A percentile compares a stretch with the other conserved stretches of the same genome.
phyloP scores from a whole-genome alignment of 2,329 filamentous ascomycete species.

The Paramyrothecium sp. region DNA sequence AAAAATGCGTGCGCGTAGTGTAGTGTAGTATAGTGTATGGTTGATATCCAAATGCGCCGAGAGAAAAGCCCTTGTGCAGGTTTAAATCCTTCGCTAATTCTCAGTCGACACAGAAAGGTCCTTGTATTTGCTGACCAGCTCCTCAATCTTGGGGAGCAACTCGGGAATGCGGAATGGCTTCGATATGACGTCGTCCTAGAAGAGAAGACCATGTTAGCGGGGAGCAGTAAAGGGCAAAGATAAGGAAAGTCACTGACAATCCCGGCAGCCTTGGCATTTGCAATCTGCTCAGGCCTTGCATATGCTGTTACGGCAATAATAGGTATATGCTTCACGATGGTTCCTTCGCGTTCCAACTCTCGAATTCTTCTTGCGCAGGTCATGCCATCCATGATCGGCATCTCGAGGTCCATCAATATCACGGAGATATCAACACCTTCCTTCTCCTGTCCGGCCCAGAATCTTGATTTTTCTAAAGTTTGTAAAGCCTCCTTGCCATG shows the following conservation, averaged over 20 bases:
- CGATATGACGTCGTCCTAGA: slow-evolving; percentile 69
- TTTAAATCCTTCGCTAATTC: neutral
- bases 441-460: slow-evolving; percentile 49
- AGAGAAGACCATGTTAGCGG: slow-evolving; percentile 1
- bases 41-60: too few species aligned
- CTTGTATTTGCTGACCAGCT: slow-evolving; percentile 45
- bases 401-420: slow-evolving; percentile 79
- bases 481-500: slow-evolving; percentile 64
- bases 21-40: too few species aligned
- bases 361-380: slow-evolving; percentile 70
- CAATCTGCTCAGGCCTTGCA: slow-evolving; percentile 71
- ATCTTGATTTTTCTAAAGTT: slow-evolving; percentile 52
- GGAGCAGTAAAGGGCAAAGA: neutral
- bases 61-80: neutral
- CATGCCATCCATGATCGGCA: slow-evolving; percentile 82
- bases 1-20: too few species aligned
- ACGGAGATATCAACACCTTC: slow-evolving; percentile 58
- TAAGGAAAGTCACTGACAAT: slow-evolving; percentile 55
- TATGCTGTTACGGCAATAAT: slow-evolving; percentile 85
- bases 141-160: slow-evolving; percentile 64
- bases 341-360: slow-evolving; percentile 61
- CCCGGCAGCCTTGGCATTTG: slow-evolving; percentile 67
- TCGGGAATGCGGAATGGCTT: slow-evolving; percentile 80
- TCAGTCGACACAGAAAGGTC: slow-evolving; percentile 23
- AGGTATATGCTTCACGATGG: slow-evolving; percentile 64